Evolutionary conservation across 306 rosid genomes (phyloP).

Genomic region (cucumber (Cucumis sativus)): DNA sequence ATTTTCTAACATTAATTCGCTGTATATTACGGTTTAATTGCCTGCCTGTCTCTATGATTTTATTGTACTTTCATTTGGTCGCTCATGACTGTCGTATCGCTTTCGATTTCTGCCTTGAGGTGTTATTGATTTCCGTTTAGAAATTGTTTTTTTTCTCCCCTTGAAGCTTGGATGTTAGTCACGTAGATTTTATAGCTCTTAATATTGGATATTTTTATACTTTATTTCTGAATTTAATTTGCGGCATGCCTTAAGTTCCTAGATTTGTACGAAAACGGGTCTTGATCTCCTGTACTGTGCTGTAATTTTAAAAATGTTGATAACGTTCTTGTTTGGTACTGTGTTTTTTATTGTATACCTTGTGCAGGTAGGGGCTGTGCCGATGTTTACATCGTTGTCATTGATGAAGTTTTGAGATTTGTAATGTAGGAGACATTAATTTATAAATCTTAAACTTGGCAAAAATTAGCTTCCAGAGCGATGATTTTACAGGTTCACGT

Average conservation of each 20-base stretch:
- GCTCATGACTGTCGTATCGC: background rate
- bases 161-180: background rate
- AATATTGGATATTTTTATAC: background rate
- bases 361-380: background rate
- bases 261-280: background rate
- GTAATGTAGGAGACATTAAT: background rate
- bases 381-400: background rate
- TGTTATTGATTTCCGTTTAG: background rate
- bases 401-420: background rate
- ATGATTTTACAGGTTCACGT: background rate
- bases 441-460: background rate
- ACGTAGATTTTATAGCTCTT: background rate
- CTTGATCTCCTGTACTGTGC: background rate
- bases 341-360: background rate
- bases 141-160: background rate
- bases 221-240: background rate
- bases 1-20: background rate
- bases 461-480: background rate
- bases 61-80: background rate
- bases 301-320: background rate
- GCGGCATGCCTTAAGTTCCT: background rate
- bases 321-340: background rate
- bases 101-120: background rate
- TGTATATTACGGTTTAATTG: background rate
- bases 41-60: background rate